Evolutionary conservation across 2,329 filamentous ascomycete genomes (phyloP), one percentile per base, ranked within the genome.

Genomic region (Coleophoma crateriformis): DNA sequence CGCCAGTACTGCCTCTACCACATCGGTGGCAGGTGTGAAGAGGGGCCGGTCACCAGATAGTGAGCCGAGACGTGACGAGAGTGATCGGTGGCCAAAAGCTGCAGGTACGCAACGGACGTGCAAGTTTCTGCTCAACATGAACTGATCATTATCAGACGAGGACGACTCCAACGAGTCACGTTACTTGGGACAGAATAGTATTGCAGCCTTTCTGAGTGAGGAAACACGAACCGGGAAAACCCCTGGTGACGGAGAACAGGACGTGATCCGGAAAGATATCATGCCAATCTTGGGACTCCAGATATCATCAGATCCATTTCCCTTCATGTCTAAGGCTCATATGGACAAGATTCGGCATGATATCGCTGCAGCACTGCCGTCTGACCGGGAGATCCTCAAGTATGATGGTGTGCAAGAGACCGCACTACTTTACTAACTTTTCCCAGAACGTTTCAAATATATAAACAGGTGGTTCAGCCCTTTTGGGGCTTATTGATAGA

Each of bases 401-500:
- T 84, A 64, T 55, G 78, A 67, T 10, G 14, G 22, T 17, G 22
- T 41, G 17, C 13, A 41, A 20, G 17, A 12, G 19, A 17, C 12
- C 22, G 7, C 2, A 8, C 7, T 14, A 13, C 39, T 15, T 20
- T 13, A 27, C 38, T 50, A 34, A 59, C 43, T 7, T 4, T 44
- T 4, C 3, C 5, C 51, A 84, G 81, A 58, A 69, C 84, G 7
- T 85, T 85, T 60, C 76, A 79, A 41, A 79, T 81, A 2, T 85
- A 85, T 67, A 84, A 84, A 62, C 80, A 85, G 60, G 81, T 83
- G 20, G 78, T 82, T 2, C 82, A 85, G 45, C 80, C 80, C 1
- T 85, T 85, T 56, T 85, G 82, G 82, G 81, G 81, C 1, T 82
- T 85, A 45, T 78, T 85, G 15, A 76, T 84, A 50, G 81, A 85